phyloP scores from a whole-genome alignment of 2,329 filamentous ascomycete genomes.

The Zasmidium citrigriseum region DNA sequence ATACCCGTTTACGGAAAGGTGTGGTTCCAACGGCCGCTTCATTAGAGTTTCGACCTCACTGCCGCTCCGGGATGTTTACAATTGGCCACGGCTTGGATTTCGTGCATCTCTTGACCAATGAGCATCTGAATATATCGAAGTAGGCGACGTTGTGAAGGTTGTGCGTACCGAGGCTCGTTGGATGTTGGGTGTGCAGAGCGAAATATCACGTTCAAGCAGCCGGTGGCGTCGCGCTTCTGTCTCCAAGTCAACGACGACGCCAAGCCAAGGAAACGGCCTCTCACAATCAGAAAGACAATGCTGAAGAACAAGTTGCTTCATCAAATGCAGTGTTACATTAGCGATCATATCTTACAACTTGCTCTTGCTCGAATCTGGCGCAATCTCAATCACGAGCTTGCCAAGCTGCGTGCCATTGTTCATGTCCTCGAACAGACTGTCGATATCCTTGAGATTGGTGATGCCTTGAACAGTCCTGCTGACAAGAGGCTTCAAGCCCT shows the following conservation, averaged over 20 bases:
- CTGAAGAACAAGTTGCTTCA: too few relatives aligned
- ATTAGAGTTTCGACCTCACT: not conserved
- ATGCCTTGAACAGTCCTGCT: slow-evolving; percentile 69
- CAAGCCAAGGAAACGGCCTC: not conserved
- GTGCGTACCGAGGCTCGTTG: not conserved
- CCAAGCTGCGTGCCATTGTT: slow-evolving; percentile 84
- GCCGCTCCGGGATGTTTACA: not conserved
- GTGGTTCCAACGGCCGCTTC: not conserved
- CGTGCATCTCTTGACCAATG: not conserved
- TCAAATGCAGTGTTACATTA: too few relatives aligned
- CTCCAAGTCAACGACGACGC: not conserved
- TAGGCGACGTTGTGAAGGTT: not conserved
- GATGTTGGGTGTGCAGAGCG: not conserved
- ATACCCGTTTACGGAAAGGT: not conserved
- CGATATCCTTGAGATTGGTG: slow-evolving; percentile 74
- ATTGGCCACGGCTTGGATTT: not conserved
- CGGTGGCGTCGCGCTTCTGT: not conserved
- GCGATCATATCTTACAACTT: slow-evolving; percentile 28
- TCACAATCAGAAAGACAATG: too few relatives aligned
- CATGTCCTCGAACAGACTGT: slow-evolving; percentile 85
- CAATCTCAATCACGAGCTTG: slow-evolving; percentile 79
- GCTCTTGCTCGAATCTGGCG: slow-evolving; percentile 31
- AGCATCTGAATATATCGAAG: not conserved
- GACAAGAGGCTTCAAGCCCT: slow-evolving; percentile 75
- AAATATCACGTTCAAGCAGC: not conserved